Evolutionary conservation across 805 yeast genomes (phyloP).

Genomic region (Ogataea ramenticola): DNA sequence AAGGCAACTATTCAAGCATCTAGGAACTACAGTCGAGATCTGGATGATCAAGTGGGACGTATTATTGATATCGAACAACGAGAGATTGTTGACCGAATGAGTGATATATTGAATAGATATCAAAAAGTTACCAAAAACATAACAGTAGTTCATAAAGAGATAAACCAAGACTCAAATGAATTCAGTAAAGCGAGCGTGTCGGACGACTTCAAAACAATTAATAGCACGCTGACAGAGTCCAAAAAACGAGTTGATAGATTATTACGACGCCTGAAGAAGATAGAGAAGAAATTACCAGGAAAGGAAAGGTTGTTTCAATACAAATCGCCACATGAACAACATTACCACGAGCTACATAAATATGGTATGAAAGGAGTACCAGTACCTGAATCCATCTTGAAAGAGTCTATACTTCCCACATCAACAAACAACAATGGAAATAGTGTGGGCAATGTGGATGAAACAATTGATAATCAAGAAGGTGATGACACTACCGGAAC

Average conservation of each 20-base stretch:
- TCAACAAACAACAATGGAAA: not conserved
- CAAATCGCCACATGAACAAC: slow-evolving; percentile 32
- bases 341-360: slow-evolving; percentile 34
- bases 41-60: slow-evolving; percentile 20
- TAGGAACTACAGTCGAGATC: slow-evolving; percentile 19
- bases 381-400: slow-evolving; percentile 4
- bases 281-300: slow-evolving; percentile 30
- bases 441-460: too few species aligned
- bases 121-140: not conserved
- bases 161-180: not conserved
- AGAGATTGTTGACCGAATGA: slow-evolving; percentile 14
- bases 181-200: not conserved
- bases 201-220: slow-evolving; percentile 17
- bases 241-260: slow-evolving; percentile 16
- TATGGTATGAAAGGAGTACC: slow-evolving; percentile 18
- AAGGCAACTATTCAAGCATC: slow-evolving; percentile 16
- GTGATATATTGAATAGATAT: slow-evolving; percentile 1
- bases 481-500: not conserved
- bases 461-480: too few species aligned
- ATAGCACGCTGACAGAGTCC: slow-evolving; percentile 7
- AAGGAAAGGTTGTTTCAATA: slow-evolving; percentile 29
- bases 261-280: slow-evolving; percentile 19
- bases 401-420: not conserved
- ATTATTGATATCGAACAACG: slow-evolving; percentile 16
- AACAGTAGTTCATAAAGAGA: slow-evolving; percentile 1